Base-by-base conservation (phyloP, 1,284 basidiomycete genomes). In the Leccinum pachyderme region DNA sequence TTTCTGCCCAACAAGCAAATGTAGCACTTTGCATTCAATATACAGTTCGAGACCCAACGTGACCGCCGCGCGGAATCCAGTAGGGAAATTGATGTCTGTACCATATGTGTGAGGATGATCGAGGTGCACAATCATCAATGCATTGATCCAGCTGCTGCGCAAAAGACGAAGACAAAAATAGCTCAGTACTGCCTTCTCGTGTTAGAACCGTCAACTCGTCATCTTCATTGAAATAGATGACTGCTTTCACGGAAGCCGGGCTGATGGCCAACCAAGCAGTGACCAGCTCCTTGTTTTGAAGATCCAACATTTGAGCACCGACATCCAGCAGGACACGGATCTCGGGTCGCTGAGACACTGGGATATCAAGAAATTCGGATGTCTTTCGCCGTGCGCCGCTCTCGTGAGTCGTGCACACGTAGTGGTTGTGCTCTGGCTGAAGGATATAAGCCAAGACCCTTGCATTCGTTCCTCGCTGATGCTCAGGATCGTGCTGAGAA, bases 31-130 rank as follows among this genome's bases (percentile, higher is more conserved):
- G 55, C 51, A 33, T 57, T 11, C 47, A 6, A 47, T 47, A 31
- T 57, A 48, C 55, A 43, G 37, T 47, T 7, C 9, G 25, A 15
- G 3, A 41, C 81, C 82, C 2, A 83, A 62, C 0, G 81, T 83
- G 5, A 83, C 81, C 1, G 74, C 76, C 18, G 82, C 82, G 5
- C 77, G 72, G 47, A 69, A 72, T 22, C 70, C 56, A 2, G 18
- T 46, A 0, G 82, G 81, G 32, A 83, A 66, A 43, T 76, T 81
- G 15, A 83, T 66, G 60, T 83, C 81, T 0, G 80, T 83, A 7
- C 82, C 82, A 28, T 81, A 67, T 0, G 82, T 83, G 54, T 84
- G 81, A 1, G 77, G 78, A 59, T 84, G 81, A 46, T 83, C 81
- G 0, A 84, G 74, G 55, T 84, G 84, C 2, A 82, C 61, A 4